A percentile compares a stretch with the other conserved stretches of the same genome.
These are phyloP conservation scores for Cyamopsis tetragonoloba DNA, from an alignment of 306 rosid species.

Conservation along the genomic window DNA sequence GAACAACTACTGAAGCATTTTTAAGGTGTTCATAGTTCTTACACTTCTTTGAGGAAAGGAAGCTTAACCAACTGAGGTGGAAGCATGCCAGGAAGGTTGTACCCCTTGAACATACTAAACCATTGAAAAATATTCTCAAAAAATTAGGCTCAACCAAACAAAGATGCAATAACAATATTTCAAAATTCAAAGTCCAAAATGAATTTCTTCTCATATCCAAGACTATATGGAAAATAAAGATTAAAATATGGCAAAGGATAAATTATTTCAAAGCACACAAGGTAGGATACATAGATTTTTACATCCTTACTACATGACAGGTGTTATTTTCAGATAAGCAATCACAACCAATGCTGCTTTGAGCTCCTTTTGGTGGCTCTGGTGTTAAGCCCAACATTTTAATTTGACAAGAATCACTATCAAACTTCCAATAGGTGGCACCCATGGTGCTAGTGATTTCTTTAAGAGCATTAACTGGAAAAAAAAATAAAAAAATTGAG, in stretches of 20 bases:
- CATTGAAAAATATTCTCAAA: not conserved
- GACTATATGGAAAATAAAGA: not conserved
- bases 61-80: constrained; percentile 82
- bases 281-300: constrained; percentile 40
- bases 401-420: constrained; percentile 49
- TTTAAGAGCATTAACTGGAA: constrained; percentile 74
- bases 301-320: constrained; percentile 74
- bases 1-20: constrained; percentile 6
- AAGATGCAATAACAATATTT: not conserved
- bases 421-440: constrained; percentile 64
- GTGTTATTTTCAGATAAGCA: constrained; percentile 40
- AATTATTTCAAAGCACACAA: not conserved
- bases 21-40: constrained; percentile 42
- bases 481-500: constrained; percentile 12
- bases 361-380: constrained; percentile 35
- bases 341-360: constrained; percentile 43
- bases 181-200: constrained; percentile 1
- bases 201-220: not conserved
- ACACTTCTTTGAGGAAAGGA: constrained; percentile 67
- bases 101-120: constrained; percentile 50
- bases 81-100: constrained; percentile 69
- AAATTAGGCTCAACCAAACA: not conserved
- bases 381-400: constrained; percentile 52
- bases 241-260: constrained; percentile 3
- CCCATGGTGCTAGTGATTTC: constrained; percentile 67